Percentiles rank a stretch among this genome's conserved stretches.
Evolutionary conservation across 75 land plant species (phyloP).

Genomic region (Adiantum capillusveneris): DNA sequence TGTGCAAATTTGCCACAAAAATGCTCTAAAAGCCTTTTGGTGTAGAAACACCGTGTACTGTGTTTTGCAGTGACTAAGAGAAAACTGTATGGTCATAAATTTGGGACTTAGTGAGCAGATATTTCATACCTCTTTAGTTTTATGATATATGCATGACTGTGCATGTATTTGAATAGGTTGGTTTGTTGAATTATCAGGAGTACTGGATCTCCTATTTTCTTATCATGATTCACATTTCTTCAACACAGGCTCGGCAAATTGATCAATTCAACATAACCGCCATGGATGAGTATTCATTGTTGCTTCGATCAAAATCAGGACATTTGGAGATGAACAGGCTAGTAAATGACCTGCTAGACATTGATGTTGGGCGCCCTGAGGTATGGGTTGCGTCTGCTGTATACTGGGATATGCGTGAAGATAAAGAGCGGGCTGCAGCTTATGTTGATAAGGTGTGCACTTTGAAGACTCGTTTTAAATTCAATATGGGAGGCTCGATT

Average conservation of each 20-base stretch:
- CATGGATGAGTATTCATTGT: conserved; percentile 99
- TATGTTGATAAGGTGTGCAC: conserved; percentile 78
- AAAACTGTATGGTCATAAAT: too few species aligned
- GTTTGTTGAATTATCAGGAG: too few species aligned
- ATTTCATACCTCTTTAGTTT: too few species aligned
- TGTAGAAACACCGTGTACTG: too few species aligned
- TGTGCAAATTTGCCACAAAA: too few species aligned
- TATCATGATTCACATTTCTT: background rate
- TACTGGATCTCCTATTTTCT: too few species aligned
- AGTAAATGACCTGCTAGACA: conserved; percentile 72
- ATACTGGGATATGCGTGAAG: conserved; percentile 89
- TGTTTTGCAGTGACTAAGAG: too few species aligned
- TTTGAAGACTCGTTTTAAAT: background rate
- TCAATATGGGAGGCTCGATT: too few species aligned
- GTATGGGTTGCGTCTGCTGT: conserved; percentile 82
- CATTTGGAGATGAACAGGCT: conserved; percentile 65
- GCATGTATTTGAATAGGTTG: too few species aligned
- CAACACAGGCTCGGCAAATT: conserved; percentile 61
- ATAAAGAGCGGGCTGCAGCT: conserved; percentile 55
- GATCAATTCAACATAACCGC: conserved; percentile 76
- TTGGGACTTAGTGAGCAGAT: too few species aligned
- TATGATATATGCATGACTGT: too few species aligned
- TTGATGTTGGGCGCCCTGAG: conserved; percentile 78
- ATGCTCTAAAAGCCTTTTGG: too few species aligned
- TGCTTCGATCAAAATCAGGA: conserved; percentile 60